Evolutionary conservation across 2,329 filamentous ascomycete genomes (phyloP).

Genomic region (Trichoderma sp.): DNA sequence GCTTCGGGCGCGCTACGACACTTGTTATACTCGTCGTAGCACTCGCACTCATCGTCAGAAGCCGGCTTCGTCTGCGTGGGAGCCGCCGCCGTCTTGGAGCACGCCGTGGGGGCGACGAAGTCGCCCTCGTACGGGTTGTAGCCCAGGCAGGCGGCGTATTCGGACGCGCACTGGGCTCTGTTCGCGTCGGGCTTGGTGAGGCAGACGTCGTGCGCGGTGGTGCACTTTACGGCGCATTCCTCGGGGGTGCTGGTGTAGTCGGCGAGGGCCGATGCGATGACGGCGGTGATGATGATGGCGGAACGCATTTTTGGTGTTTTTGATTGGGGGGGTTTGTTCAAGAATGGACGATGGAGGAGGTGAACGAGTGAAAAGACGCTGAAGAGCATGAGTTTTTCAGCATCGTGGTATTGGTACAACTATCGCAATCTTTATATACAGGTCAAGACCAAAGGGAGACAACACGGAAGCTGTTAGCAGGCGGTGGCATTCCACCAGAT

Average conservation of each 20-base stretch:
- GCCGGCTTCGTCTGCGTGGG: constrained; percentile 17
- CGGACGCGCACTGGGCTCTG: constrained; percentile 26
- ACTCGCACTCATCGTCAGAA: not conserved
- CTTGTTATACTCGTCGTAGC: not conserved
- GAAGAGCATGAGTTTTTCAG: not conserved
- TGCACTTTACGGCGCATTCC: not conserved
- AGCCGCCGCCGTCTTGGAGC: constrained; percentile 23
- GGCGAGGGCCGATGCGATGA: constrained; percentile 2
- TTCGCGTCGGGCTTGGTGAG: constrained; percentile 20
- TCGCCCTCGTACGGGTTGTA: constrained; percentile 20
- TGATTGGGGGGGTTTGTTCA: not conserved
- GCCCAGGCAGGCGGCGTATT: constrained; percentile 20
- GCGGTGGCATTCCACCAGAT: not conserved
- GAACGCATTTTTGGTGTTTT: not conserved
- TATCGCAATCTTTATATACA: not conserved
- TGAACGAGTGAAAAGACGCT: not conserved
- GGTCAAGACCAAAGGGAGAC: not conserved
- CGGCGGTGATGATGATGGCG: not conserved
- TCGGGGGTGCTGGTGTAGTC: not conserved
- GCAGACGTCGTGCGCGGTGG: not conserved
- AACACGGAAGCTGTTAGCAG: not conserved
- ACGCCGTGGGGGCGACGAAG: constrained; percentile 23
- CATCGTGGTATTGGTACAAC: not conserved
- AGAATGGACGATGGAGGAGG: not conserved
- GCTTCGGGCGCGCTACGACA: not conserved